Conservation (phyloP, 1,284 basidiomycete species). For the Megacollybia platyphylla region DNA sequence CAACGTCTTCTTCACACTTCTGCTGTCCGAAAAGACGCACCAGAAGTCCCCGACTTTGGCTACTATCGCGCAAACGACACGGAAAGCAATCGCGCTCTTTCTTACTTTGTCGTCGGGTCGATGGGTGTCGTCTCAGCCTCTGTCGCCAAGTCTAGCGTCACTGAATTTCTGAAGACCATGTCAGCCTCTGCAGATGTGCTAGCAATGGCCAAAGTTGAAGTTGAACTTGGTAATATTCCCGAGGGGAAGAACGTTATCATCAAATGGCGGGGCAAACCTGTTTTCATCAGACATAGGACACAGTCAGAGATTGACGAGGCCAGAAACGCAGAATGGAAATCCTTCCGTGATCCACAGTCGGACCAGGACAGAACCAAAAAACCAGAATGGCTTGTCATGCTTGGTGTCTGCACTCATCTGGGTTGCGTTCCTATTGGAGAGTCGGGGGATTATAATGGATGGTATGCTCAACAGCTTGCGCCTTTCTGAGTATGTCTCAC, state of each 20-base stretch:
- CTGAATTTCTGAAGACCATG: slow-evolving; percentile 95
- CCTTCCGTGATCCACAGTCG: slow-evolving; percentile 84
- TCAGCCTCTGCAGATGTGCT: slow-evolving; percentile 96
- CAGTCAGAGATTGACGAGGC: slow-evolving; percentile 91
- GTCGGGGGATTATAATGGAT: slow-evolving; percentile 96
- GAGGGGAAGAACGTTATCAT: slow-evolving; percentile 97
- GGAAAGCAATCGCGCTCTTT: slow-evolving; percentile 70
- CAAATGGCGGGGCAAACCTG: slow-evolving; percentile 99
- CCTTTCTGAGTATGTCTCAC: slow-evolving; percentile 7
- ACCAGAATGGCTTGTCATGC: slow-evolving; percentile 97
- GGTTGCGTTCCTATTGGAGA: slow-evolving; percentile 99
- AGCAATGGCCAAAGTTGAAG: slow-evolving; percentile 96
- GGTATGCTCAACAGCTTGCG: slow-evolving; percentile 36
- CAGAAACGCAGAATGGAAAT: slow-evolving; percentile 73
- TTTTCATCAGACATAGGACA: slow-evolving; percentile 98
- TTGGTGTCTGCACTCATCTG: slow-evolving; percentile 96
- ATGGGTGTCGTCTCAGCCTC: slow-evolving; percentile 91
- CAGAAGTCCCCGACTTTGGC: slow-evolving; percentile 83
- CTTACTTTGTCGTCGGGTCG: slow-evolving; percentile 97
- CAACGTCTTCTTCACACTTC: slow-evolving; percentile 70
- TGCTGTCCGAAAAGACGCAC: slow-evolving; percentile 45
- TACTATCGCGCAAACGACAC: slow-evolving; percentile 69
- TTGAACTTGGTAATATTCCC: slow-evolving; percentile 84
- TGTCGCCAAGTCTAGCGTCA: slow-evolving; percentile 87
- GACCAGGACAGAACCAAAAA: slow-evolving; percentile 87